Base-by-base conservation (phyloP, 2,329 filamentous ascomycete species). In the Shiraia sp. region DNA sequence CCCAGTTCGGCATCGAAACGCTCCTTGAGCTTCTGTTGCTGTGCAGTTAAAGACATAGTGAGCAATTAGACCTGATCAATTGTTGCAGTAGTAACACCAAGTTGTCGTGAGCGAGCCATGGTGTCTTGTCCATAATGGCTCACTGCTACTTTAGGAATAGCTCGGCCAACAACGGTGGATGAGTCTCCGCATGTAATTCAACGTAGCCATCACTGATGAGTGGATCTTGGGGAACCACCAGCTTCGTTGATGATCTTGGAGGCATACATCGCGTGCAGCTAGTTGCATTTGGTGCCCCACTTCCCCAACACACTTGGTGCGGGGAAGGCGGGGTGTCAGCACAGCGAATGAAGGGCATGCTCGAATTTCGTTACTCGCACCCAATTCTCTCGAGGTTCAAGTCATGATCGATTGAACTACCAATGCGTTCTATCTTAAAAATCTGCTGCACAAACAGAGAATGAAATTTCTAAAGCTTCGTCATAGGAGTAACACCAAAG, bases 1-100 rank as follows among this genome's bases (percentile, higher is more conserved):
- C 59, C 60, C n/a, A 65, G 44, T 14, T 53, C 42, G 8, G 43
- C 49, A 16, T 59, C 47, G 40, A 64, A 62, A 3, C 44, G 46
- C 22, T 52, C 41, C 42, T 59, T 63, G 10, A 65, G 47, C 1
- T 25, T 37, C 40, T 62, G 43, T 34, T 62, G 56, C 33, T 56
- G 46, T 17, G 47, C 37, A 8, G 55, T 44, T 2, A 63, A 43
- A 3, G 53, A 45, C 57, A 61, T 61, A 8, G 46, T 36, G 14
- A 41, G 39, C 5, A 38, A 37, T 16, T 25, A 31, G 12, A 17
- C 36, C 23, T 42, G 34, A 23, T 41, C 49, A 10, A 42, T 46
- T 32, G 45, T 36, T 27, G 40, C 40, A 13, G 47, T 40, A 15
- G 49, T n/a, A n/a, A n/a, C n/a, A n/a, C n/a, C n/a, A n/a, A n/a